Evolutionary conservation across 192 early-diverging fungal genomes (phyloP).

Genomic region (Entomortierella lignicola): DNA sequence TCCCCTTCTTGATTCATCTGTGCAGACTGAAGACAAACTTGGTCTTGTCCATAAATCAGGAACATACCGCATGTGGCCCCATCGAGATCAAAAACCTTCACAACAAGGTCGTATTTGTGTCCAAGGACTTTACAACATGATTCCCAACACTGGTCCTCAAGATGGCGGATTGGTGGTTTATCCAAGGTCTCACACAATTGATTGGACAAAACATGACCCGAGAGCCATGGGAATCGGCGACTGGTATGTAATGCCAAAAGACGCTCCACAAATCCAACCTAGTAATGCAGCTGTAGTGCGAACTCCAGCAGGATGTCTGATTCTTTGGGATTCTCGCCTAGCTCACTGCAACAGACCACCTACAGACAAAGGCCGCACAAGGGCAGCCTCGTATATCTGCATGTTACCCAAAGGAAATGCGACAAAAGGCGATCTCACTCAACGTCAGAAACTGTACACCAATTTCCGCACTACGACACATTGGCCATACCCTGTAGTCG

Average conservation of each 20-base stretch:
- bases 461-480: conserved; percentile 18
- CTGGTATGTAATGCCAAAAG: conserved; percentile 4
- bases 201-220: conserved; percentile 12
- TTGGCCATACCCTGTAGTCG: conserved; percentile 19
- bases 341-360: conserved; percentile 34
- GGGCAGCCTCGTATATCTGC: conserved; percentile 28
- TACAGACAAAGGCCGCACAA: conserved; percentile 11
- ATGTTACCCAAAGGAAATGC: conserved; percentile 27
- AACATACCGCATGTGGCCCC: too few species aligned
- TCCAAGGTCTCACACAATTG: conserved; percentile 27
- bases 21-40: conserved; percentile 14
- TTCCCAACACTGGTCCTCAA: conserved; percentile 13
- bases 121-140: conserved; percentile 23
- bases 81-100: too few species aligned
- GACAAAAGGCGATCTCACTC: neutral
- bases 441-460: conserved; percentile 18
- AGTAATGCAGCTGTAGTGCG: conserved; percentile 18
- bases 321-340: conserved; percentile 31
- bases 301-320: conserved; percentile 21
- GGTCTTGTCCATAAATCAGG: conserved; percentile 11
- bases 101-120: too few species aligned
- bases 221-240: conserved; percentile 8
- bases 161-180: conserved; percentile 38
- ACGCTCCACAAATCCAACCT: conserved; percentile 7
- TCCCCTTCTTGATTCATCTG: conserved; percentile 5